A percentile compares a stretch with the other conserved stretches of the same genome.
Conservation (phyloP, 257 asterid species). For the Lithospermum erythrorhizon region DNA sequence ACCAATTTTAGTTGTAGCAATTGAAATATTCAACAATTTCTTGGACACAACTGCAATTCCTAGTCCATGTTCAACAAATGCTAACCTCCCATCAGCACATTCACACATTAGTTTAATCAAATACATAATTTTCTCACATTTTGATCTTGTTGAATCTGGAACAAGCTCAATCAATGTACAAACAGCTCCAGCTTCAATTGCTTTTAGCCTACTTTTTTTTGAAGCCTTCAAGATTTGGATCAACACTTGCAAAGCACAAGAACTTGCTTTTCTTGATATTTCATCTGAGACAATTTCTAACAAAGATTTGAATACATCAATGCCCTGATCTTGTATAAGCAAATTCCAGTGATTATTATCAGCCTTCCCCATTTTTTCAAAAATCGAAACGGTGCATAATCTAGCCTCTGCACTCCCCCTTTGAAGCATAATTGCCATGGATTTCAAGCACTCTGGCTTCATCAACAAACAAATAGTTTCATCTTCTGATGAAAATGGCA, state of each 20-base stretch:
- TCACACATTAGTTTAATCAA: conserved; percentile 46
- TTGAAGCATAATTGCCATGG: conserved; percentile 44
- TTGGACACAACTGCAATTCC: conserved; percentile 55
- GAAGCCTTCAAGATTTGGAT: conserved; percentile 33
- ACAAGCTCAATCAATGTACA: conserved; percentile 48
- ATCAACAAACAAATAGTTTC: conserved; percentile 18
- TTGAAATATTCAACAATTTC: conserved; percentile 36
- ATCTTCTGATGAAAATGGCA: conserved; percentile 28
- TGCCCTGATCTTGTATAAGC: conserved; percentile 37
- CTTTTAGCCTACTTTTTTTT: conserved; percentile 43
- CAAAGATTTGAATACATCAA: conserved; percentile 50
- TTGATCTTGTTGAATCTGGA: conserved; percentile 43
- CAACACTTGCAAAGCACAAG: conserved; percentile 36
- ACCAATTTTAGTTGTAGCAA: conserved; percentile 28
- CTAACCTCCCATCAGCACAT: conserved; percentile 62
- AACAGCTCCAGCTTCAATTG: conserved; percentile 53
- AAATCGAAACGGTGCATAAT: conserved; percentile 32
- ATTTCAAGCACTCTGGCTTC: conserved; percentile 32
- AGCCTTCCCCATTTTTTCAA: conserved; percentile 30
- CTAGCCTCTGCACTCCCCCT: conserved; percentile 58
- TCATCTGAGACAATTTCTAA: conserved; percentile 51
- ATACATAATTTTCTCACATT: conserved; percentile 39
- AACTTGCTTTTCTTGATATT: conserved; percentile 32
- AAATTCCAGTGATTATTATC: conserved; percentile 32
- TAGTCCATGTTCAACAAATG: conserved; percentile 43